Evolutionary conservation across 2,329 filamentous ascomycete species (phyloP), one percentile per base, ranked within the genome.

Genomic region (Beauveria caledonica): DNA sequence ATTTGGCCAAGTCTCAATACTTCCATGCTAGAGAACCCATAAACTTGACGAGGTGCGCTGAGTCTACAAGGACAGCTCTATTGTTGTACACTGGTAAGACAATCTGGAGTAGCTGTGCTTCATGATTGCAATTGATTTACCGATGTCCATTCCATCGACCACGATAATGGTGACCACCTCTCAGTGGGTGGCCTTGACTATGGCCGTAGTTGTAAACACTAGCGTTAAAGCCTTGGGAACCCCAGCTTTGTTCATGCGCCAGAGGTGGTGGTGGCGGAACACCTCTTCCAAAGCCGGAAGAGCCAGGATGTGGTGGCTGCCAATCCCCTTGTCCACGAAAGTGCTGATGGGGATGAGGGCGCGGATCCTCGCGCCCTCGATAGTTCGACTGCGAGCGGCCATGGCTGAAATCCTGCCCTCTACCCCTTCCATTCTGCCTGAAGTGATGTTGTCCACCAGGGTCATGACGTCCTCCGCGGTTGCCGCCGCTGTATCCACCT

Each of bases 401-500:
- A 15, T 58, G 19, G 13, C 59, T 52, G n/a, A 44, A 25, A 23
- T 58, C 45, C 33, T 51, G 33, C 7, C 48, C 44, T 10, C 60
- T 55, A 33, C 40, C 36, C 25, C 45, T 51, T 49, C 53, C 52
- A 23, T 52, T 29, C 52, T 60, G 56, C 48, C 50, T 54, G 27
- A 56, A 60, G 11, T 60, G 50, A 15, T 57, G 29, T 52, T 52
- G 42, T 3, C 61, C 58, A 53, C 52, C 52, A 56, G 51, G 13
- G 27, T 62, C 57, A 46, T 56, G 23, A 5, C 80, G 87, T 40
- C 89, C 89, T 13, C 57, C 56, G n/a, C 56, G 58, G 21, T 48
- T 56, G 33, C 89, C 50, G 11, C 58, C 33, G 9, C 48, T 88
- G 67, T 85, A 85, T 52, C 81, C 83, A 58, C 90, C 79, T 62